phyloP scores from a whole-genome alignment of 768 basidiomycete species.

The Ramaria rubella region DNA sequence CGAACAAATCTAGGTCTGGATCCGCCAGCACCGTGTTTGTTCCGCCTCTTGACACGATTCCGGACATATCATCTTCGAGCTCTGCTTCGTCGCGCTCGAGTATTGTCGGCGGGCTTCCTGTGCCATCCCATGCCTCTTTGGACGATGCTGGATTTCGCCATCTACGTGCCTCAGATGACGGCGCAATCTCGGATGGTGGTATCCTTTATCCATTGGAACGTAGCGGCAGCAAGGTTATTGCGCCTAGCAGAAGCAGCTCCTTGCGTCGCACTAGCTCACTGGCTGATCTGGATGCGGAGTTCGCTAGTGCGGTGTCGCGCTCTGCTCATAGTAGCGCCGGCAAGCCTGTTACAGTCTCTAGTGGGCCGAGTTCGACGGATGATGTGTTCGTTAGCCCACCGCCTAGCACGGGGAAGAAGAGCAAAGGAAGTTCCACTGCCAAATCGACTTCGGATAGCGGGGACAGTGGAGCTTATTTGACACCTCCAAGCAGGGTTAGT shows the following conservation, averaged over 20 bases:
- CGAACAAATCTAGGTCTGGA: slow-evolving; percentile 35
- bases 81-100: slow-evolving; percentile 30
- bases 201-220: slow-evolving; percentile 70
- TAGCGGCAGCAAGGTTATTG: slow-evolving; percentile 47
- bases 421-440: slow-evolving; percentile 22
- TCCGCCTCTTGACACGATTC: slow-evolving; percentile 64
- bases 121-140: slow-evolving; percentile 47
- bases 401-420: slow-evolving; percentile 31
- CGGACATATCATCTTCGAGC: slow-evolving; percentile 46
- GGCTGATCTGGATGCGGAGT: slow-evolving; percentile 67
- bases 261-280: slow-evolving; percentile 63
- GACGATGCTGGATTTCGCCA: slow-evolving; percentile 25
- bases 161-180: slow-evolving; percentile 64
- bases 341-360: slow-evolving; percentile 67
- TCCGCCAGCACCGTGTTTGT: slow-evolving; percentile 73
- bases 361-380: slow-evolving; percentile 44
- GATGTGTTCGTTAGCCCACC: slow-evolving; percentile 42
- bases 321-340: slow-evolving; percentile 38
- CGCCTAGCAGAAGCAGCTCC: slow-evolving; percentile 54
- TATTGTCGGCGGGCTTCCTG: background rate
- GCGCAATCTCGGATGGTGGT: slow-evolving; percentile 54
- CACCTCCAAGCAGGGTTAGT: slow-evolving; percentile 25
- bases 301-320: slow-evolving; percentile 35
- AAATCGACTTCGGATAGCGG: slow-evolving; percentile 26
- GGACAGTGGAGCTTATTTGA: slow-evolving; percentile 44